phyloP scores from a whole-genome alignment of 352 stramenopile species.

The Globisporangium irregulare region DNA sequence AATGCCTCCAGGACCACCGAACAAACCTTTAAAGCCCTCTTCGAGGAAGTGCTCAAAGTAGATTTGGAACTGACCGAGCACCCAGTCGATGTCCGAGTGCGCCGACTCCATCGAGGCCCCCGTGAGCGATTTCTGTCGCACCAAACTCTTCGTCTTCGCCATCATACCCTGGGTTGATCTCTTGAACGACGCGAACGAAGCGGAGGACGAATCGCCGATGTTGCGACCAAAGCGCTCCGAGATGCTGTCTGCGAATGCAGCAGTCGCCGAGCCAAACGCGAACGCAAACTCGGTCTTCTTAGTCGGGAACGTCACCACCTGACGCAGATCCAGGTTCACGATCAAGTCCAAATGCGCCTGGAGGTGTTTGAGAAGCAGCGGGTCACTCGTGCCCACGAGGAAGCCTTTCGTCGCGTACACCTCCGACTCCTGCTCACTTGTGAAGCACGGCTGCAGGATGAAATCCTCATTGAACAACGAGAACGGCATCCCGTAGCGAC shows the following conservation, averaged over 20 bases:
- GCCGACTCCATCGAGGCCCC: slow-evolving; percentile 18
- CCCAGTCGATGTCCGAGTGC: slow-evolving; percentile 55
- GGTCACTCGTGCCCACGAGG: slow-evolving; percentile 52
- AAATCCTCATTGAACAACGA: slow-evolving; percentile 37
- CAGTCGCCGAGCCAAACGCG: slow-evolving; percentile 39
- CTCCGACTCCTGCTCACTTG: slow-evolving; percentile 23
- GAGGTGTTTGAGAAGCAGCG: slow-evolving; percentile 50
- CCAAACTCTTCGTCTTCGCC: slow-evolving; percentile 5
- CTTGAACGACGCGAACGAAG: background rate
- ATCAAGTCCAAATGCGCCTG: slow-evolving; percentile 51
- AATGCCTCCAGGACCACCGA: slow-evolving; percentile 14
- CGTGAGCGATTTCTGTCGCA: slow-evolving; percentile 3
- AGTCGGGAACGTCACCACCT: slow-evolving; percentile 53
- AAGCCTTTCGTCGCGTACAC: slow-evolving; percentile 39
- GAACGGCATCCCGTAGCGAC: slow-evolving; percentile 45
- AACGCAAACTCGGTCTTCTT: slow-evolving; percentile 52
- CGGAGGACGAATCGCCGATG: background rate
- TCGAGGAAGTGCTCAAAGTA: slow-evolving; percentile 66
- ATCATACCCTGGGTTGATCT: background rate
- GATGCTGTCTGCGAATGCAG: slow-evolving; percentile 30
- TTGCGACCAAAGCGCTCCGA: slow-evolving; percentile 30
- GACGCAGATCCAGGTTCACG: slow-evolving; percentile 52
- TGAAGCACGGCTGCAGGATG: slow-evolving; percentile 48
- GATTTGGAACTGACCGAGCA: slow-evolving; percentile 50
- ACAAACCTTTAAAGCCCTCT: slow-evolving; percentile 29